Evolutionary conservation across 805 yeast species (phyloP).

Genomic region (Yarrowia hollandica): DNA sequence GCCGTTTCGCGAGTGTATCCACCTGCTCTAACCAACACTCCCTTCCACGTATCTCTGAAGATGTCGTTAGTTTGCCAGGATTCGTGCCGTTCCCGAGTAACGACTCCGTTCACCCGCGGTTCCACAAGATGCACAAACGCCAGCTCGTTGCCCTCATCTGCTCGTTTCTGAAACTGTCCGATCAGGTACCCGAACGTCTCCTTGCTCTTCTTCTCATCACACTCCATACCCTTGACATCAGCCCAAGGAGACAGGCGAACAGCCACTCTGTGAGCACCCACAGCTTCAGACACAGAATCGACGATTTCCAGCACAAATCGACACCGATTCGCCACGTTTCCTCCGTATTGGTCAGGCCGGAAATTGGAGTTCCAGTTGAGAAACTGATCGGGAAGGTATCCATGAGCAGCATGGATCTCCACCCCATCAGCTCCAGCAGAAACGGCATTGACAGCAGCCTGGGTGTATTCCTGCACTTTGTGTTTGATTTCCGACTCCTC

Average conservation of each 20-base stretch:
- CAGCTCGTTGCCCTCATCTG: too few relatives aligned
- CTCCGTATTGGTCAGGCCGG: not conserved
- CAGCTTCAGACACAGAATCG: not conserved
- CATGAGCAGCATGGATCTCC: not conserved
- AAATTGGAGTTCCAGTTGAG: not conserved
- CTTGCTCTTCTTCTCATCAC: not conserved
- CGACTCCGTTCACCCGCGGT: too few relatives aligned
- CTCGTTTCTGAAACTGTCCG: not conserved
- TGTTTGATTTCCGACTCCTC: conserved; percentile 4
- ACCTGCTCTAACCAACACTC: not conserved
- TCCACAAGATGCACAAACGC: too few relatives aligned
- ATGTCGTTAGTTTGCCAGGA: too few relatives aligned
- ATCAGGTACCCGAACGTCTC: too few relatives aligned
- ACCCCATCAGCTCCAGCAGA: not conserved
- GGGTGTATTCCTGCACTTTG: not conserved
- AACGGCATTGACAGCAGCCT: not conserved
- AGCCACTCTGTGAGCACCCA: not conserved
- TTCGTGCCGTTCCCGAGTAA: too few relatives aligned
- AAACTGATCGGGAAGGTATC: not conserved
- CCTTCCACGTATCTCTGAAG: not conserved
- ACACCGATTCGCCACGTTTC: not conserved
- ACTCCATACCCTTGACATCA: not conserved
- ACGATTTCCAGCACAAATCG: not conserved
- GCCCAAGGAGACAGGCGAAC: not conserved
- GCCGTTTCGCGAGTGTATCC: not conserved